Percentiles rank a stretch among this genome's conserved stretches.
Conservation (phyloP, 805 yeast genomes). For the Pichia exigua region DNA sequence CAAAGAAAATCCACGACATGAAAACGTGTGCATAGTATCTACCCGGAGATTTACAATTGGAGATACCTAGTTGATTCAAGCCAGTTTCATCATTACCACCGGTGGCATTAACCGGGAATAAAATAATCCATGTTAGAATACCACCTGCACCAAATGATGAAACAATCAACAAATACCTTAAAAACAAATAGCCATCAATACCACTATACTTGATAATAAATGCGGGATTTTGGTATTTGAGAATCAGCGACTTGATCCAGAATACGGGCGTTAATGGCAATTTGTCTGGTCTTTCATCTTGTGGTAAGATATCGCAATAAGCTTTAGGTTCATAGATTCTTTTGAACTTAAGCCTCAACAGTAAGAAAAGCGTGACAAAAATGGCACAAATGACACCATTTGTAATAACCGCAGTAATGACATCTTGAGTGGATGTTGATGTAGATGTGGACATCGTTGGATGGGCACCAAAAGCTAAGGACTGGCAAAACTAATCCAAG, state of each 20-base stretch:
- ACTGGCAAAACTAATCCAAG: too few species aligned
- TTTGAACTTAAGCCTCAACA: constrained; percentile 57
- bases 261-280: constrained; percentile 58
- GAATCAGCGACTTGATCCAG: constrained; percentile 62
- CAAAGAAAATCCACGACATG: constrained; percentile 72
- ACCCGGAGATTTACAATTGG: constrained; percentile 53
- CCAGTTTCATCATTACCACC: constrained; percentile 57
- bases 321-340: constrained; percentile 84
- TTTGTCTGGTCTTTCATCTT: constrained; percentile 63
- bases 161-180: constrained; percentile 64
- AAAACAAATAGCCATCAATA: constrained; percentile 86
- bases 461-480: too few species aligned
- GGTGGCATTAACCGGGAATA: constrained; percentile 80
- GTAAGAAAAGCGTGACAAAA: constrained; percentile 54
- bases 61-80: constrained; percentile 66
- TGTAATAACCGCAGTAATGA: constrained; percentile 60
- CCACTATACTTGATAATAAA: constrained; percentile 84
- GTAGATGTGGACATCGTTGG: not conserved
- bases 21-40: constrained; percentile 85
- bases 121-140: constrained; percentile 51
- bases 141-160: constrained; percentile 48
- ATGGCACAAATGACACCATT: constrained; percentile 60
- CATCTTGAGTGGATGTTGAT: constrained; percentile 60
- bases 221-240: constrained; percentile 61
- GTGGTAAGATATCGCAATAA: constrained; percentile 47